Evolutionary conservation across 192 early-diverging fungal genomes (phyloP).

Genomic region (Linnemannia hyalina): DNA sequence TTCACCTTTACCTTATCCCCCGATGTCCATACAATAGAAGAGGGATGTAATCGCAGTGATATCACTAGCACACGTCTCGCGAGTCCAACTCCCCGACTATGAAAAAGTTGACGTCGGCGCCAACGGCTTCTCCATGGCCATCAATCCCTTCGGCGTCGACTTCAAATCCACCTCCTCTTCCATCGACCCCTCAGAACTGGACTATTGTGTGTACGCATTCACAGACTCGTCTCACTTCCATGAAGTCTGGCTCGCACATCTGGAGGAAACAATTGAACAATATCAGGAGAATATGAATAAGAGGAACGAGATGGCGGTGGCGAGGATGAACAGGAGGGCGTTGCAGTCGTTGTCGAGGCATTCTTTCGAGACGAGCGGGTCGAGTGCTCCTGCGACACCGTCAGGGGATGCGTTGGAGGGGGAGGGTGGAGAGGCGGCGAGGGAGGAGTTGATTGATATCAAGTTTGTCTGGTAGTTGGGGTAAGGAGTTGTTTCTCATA

Average conservation of each 20-base stretch:
- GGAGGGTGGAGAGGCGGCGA: neutral
- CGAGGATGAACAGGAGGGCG: conserved; percentile 16
- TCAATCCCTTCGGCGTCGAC: conserved; percentile 24
- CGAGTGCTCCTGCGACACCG: conserved; percentile 21
- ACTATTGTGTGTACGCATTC: conserved; percentile 43
- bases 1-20: no score
- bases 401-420: neutral
- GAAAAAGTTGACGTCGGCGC: conserved; percentile 50
- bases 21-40: neutral
- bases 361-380: conserved; percentile 23
- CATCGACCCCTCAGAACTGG: conserved; percentile 19
- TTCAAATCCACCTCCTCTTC: neutral
- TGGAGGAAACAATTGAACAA: conserved; percentile 28
- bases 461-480: conserved; percentile 36
- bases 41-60: conserved; percentile 23
- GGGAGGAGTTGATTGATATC: conserved; percentile 26
- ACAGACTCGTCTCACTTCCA: conserved; percentile 35
- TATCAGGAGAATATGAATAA: conserved; percentile 22
- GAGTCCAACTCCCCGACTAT: conserved; percentile 33
- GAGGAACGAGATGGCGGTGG: neutral
- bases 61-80: conserved; percentile 18
- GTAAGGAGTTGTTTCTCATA: neutral
- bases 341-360: conserved; percentile 30
- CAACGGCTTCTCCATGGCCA: conserved; percentile 28
- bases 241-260: conserved; percentile 39